Percentiles rank a stretch among this genome's conserved stretches.
Conservation (phyloP, 371 early-diverging fungal genomes). For the Mucor mucedo region DNA sequence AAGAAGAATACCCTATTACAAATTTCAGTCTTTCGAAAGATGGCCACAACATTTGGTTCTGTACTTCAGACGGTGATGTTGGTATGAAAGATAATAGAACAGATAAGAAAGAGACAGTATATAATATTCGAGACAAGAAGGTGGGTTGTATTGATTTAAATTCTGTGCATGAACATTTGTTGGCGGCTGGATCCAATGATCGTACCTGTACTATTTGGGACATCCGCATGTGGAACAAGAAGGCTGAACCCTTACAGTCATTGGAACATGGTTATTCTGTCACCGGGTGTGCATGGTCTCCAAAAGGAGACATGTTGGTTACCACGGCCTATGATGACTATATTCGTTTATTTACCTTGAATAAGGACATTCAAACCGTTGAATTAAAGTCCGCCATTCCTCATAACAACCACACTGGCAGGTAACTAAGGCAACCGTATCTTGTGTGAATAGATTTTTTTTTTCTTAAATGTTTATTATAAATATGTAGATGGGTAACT, state of each 20-base stretch:
- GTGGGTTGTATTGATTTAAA: slow-evolving; percentile 74
- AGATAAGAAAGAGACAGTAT: slow-evolving; percentile 14
- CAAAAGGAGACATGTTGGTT: slow-evolving; percentile 57
- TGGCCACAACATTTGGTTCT: slow-evolving; percentile 63
- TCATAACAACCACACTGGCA: slow-evolving; percentile 76
- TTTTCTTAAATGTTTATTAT: background rate
- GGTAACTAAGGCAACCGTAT: slow-evolving; percentile 25
- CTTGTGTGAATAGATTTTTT: background rate
- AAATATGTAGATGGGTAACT: slow-evolving; percentile 68
- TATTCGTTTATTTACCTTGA: slow-evolving; percentile 56
- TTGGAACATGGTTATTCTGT: slow-evolving; percentile 65
- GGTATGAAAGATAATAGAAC: slow-evolving; percentile 60
- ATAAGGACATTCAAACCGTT: slow-evolving; percentile 38
- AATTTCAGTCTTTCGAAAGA: slow-evolving; percentile 51
- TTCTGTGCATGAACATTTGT: slow-evolving; percentile 60
- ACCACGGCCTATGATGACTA: slow-evolving; percentile 58
- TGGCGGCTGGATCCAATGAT: slow-evolving; percentile 75
- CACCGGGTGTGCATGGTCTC: slow-evolving; percentile 76
- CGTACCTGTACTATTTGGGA: slow-evolving; percentile 79
- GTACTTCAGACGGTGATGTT: slow-evolving; percentile 65
- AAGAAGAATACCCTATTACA: slow-evolving; percentile 37
- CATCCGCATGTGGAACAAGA: slow-evolving; percentile 53
- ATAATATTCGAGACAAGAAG: slow-evolving; percentile 61
- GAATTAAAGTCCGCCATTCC: slow-evolving; percentile 46
- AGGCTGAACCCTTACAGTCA: slow-evolving; percentile 40